Evolutionary conservation across 768 basidiomycete genomes (phyloP), one percentile per base, ranked within the genome.

Genomic region (Dentipellis fragilis): DNA sequence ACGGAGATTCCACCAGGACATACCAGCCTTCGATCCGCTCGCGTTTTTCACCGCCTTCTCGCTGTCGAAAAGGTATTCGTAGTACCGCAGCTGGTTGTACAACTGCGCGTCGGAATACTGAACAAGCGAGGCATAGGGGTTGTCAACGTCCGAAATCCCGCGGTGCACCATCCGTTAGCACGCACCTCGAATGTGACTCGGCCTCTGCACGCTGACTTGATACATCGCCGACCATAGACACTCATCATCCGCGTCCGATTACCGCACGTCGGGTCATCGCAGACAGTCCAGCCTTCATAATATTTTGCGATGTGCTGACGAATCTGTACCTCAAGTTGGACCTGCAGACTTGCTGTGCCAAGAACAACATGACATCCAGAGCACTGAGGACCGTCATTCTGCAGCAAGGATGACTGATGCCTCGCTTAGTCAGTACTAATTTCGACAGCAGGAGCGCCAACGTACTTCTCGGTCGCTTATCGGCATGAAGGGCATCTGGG

Each of bases 71-170:
- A 98, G 73, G 58, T 78, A 84, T 36, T 74, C 69, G 69, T 84
- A 94, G 72, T 85, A 97, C 48, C 93, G 72, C 36, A 98, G 75
- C 68, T 99, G 96, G 59, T 88, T 89, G 69, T 98, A 97, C 39
- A 99, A 72, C 61, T 83, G 79, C 9, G 77, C 72, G 65, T 97
- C 93, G 37, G 86, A 77, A 67, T 94, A 97, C 88, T 97, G 67
- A 10, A 57, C 54, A 40, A 57, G 23, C 9, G 5, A 21, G 0
- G 46, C 36, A 54, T 53, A 29, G 29, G 29, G 29, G 29, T 29
- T 29, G 8, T 52, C 42, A 55, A 51, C 10, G 45, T 63, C 8
- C 46, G 48, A 22, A 51, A 34, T 21, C 39, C 9, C 6, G 49
- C 57, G 49, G 49, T 37, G 14, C 17, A 19, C 16, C 17, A 19